Percentiles rank a stretch among this genome's conserved stretches.
These are phyloP conservation scores for Aristolochia contorta DNA, from an alignment of 164 flowering plant species.

Conservation along the genomic window DNA sequence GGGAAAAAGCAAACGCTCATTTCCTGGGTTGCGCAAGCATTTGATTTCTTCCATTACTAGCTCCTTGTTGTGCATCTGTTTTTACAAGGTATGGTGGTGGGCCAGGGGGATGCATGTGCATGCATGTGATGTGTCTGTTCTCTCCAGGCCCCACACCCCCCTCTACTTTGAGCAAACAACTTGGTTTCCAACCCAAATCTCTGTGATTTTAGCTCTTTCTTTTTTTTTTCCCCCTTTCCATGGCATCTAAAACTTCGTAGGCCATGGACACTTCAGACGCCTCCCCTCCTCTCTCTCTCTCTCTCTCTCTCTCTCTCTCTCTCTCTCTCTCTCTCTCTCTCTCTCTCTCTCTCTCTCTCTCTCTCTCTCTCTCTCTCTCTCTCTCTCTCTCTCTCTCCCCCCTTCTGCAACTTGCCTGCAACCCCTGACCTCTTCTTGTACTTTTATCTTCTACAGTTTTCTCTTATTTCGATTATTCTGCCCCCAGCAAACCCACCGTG, in stretches of 20 bases:
- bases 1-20: neutral
- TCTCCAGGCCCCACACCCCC: slow-evolving; percentile 38
- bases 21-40: neutral
- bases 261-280: slow-evolving; percentile 1
- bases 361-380: slow-evolving; percentile 8
- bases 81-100: slow-evolving; percentile 23
- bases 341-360: neutral
- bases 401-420: slow-evolving; percentile 5
- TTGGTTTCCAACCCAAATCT: slow-evolving; percentile 20
- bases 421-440: neutral
- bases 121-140: slow-evolving; percentile 66
- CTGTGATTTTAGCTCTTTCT: slow-evolving; percentile 10
- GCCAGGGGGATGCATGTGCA: slow-evolving; percentile 52
- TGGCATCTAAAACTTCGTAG: slow-evolving; percentile 3
- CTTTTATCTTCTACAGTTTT: neutral
- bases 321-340: slow-evolving; percentile 10
- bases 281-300: slow-evolving; percentile 3
- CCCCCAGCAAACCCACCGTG: neutral
- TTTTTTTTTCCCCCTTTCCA: slow-evolving; percentile 8
- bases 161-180: slow-evolving; percentile 30
- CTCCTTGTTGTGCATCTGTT: neutral
- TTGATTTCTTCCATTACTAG: neutral
- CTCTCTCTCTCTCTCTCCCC: slow-evolving; percentile 12
- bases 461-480: neutral
- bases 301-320: slow-evolving; percentile 11